These are phyloP conservation scores for Suillus decipiens DNA, from an alignment of 768 basidiomycete genomes.

Conservation along the genomic window DNA sequence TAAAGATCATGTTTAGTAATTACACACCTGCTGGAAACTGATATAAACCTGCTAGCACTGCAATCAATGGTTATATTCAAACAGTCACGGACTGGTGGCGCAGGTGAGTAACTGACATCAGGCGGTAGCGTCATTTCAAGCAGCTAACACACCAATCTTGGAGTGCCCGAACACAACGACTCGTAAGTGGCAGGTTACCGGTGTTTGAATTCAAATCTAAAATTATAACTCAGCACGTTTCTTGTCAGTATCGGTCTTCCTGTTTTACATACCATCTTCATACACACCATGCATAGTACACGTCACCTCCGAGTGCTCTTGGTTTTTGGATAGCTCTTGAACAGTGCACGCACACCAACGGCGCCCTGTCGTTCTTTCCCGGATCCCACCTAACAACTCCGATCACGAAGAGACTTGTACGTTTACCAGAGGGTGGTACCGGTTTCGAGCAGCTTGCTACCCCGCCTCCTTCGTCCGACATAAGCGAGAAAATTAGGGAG, in stretches of 20 bases:
- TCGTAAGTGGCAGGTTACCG: conserved; percentile 56
- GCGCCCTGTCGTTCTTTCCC: conserved; percentile 86
- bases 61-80: conserved; percentile 98
- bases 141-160: background rate
- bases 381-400: conserved; percentile 81
- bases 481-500: conserved; percentile 6
- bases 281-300: conserved; percentile 59
- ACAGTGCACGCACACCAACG: conserved; percentile 78
- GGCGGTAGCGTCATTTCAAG: background rate
- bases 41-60: conserved; percentile 49
- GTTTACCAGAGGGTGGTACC: conserved; percentile 74
- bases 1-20: conserved; percentile 31
- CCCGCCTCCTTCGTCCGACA: conserved; percentile 14
- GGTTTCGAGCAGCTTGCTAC: conserved; percentile 71
- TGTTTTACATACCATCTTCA: conserved; percentile 2
- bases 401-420: conserved; percentile 84
- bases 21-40: background rate
- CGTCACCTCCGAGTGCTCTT: conserved; percentile 86
- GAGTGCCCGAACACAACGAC: conserved; percentile 92
- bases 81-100: conserved; percentile 89
- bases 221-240: conserved; percentile 56
- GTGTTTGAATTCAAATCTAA: background rate
- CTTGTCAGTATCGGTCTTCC: conserved; percentile 46
- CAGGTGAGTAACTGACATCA: conserved; percentile 53
- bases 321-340: conserved; percentile 98